Evolutionary conservation across 2,329 filamentous ascomycete species (phyloP).

Genomic region (Neodidymelliopsis sp.): DNA sequence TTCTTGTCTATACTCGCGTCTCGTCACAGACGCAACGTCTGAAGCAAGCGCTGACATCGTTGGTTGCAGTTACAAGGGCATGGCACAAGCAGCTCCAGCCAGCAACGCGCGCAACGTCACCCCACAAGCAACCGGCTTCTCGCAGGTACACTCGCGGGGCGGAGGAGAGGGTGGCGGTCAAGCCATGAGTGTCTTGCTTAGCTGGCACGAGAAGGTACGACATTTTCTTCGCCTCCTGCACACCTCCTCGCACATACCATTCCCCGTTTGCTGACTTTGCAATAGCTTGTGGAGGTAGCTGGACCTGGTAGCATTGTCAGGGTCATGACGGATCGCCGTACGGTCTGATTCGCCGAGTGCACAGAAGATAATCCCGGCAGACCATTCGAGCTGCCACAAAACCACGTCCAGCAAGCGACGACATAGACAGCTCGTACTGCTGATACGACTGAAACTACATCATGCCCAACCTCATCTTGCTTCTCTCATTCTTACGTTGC

Average conservation of each 20-base stretch:
- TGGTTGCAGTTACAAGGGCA: constrained; percentile 82
- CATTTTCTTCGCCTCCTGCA: constrained; percentile 7
- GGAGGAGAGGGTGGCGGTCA: constrained; percentile 76
- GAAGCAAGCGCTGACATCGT: not conserved
- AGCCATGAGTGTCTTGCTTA: constrained; percentile 94
- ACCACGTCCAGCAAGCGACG: not conserved
- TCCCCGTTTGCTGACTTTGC: constrained; percentile 1
- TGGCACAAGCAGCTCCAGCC: constrained; percentile 60
- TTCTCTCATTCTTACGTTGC: constrained; percentile 13
- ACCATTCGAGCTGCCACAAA: constrained; percentile 8
- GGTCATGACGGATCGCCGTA: constrained; percentile 95
- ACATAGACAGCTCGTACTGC: not conserved
- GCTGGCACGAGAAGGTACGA: constrained; percentile 91
- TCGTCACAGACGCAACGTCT: not conserved
- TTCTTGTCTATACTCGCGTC: not conserved
- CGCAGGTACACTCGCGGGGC: constrained; percentile 71
- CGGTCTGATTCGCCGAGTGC: constrained; percentile 64
- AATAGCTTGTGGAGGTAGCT: constrained; percentile 82
- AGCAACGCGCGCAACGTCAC: constrained; percentile 57
- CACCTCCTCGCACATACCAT: constrained; percentile 1
- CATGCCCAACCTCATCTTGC: constrained; percentile 7
- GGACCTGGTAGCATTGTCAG: constrained; percentile 88
- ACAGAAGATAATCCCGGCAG: not conserved
- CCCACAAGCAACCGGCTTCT: constrained; percentile 87
- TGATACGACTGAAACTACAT: constrained; percentile 1